Evolutionary conservation across 2,329 filamentous ascomycete species (phyloP), one percentile per base, ranked within the genome.

Genomic region (Podosphaera fusca): DNA sequence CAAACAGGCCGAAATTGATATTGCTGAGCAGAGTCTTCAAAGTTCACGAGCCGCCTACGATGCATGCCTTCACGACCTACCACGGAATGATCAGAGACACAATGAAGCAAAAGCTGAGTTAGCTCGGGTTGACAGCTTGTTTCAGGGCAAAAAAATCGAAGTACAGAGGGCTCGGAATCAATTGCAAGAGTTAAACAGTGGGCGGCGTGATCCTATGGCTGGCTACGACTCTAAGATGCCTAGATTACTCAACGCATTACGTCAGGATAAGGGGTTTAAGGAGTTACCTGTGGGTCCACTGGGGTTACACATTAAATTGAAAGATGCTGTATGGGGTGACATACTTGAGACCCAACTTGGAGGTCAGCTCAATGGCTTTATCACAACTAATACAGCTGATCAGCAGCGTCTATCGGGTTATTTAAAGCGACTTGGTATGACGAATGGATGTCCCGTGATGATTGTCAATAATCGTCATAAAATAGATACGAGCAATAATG

Each of bases 251-350:
- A 73, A 70, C 56, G 76, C 75, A n/a, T 85, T 96, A 59, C 74
- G 79, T 4, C 71, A 73, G n/a, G 86, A 94, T 58, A 68, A 61
- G 2, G 74, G 80, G 0, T 96, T 94, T 65, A 71, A 73, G 31
- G 72, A 77, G 49, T 82, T 77, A 60, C 92, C 92, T 1, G 73
- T 96, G 38, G 92, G 92, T 0, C 92, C 92, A 0, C 73, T 96
- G 12, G 92, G 89, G 35, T 73, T 80, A 31, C 78, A 92, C 64
- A 75, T 98, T 55, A 81, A 80, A 61, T 72, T 98, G 31, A 71
- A 80, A 40, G 82, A 90, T 62, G 84, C 86, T 0, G 76, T 86
- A 63, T 98, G 92, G 92, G 84, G 83, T 1, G 77, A 79, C 0
- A 80, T 94, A 49, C 69, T 98, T 12, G 92, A 98, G 67, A 84